Evolutionary conservation across 148 eudicot species (phyloP).

Genomic region (Silene uniflora): DNA sequence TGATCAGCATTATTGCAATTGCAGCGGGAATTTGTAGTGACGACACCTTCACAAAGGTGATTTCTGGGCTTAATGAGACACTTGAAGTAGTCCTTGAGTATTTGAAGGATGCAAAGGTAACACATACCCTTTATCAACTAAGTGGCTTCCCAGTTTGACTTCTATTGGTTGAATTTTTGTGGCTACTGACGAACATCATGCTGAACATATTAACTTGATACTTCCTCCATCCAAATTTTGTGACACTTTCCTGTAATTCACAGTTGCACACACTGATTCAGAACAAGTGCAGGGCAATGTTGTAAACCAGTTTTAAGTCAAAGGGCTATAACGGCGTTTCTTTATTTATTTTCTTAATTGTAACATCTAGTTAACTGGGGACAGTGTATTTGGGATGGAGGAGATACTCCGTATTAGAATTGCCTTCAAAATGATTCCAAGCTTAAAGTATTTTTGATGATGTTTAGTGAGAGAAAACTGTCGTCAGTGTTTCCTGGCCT

Average conservation of each 20-base stretch:
- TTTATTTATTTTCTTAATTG: too few relatives aligned
- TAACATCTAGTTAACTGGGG: too few relatives aligned
- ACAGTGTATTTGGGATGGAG: too few relatives aligned
- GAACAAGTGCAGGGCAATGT: not conserved
- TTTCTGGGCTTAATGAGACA: conserved; percentile 79
- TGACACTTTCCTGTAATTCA: too few relatives aligned
- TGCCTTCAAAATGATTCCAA: not conserved
- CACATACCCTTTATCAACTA: not conserved
- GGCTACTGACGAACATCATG: not conserved
- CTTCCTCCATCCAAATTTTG: too few relatives aligned
- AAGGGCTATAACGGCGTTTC: not conserved
- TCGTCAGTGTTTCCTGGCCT: not conserved
- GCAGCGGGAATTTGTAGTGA: conserved; percentile 54
- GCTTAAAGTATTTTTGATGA: not conserved
- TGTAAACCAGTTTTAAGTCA: not conserved
- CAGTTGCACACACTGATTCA: too few relatives aligned
- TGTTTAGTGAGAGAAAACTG: conserved; percentile 5
- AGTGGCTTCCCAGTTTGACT: not conserved
- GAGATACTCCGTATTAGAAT: not conserved
- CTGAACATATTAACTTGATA: not conserved
- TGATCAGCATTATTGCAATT: conserved; percentile 10
- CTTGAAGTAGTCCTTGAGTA: conserved; percentile 71
- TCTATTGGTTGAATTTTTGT: not conserved
- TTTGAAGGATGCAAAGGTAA: conserved; percentile 88
- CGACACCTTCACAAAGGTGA: conserved; percentile 53